A percentile compares a stretch with the other conserved stretches of the same genome.
These are phyloP conservation scores for Cladosporium cucumerinum DNA, from an alignment of 2,329 filamentous ascomycete genomes.

Conservation along the genomic window DNA sequence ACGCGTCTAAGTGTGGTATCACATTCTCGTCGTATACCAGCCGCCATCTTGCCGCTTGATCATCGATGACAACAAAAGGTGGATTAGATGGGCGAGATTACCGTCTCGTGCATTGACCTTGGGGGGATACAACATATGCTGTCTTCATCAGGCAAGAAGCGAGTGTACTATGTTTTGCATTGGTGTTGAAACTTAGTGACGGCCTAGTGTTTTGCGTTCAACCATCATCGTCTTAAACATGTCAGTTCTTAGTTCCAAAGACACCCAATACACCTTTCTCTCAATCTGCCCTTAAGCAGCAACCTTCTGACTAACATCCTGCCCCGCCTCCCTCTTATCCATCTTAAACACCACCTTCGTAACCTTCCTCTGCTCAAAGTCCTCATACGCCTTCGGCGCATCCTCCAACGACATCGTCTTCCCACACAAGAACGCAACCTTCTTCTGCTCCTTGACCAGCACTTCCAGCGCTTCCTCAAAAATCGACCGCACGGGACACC, in stretches of 20 bases:
- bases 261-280: neutral
- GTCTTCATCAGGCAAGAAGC: too few relatives aligned
- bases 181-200: too few relatives aligned
- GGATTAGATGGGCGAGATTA: too few relatives aligned
- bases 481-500: slow-evolving; percentile 50
- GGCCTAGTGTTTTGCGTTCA: too few relatives aligned
- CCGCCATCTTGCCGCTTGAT: too few relatives aligned
- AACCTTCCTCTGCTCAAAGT: slow-evolving; percentile 53
- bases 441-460: slow-evolving; percentile 48
- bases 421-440: slow-evolving; percentile 52
- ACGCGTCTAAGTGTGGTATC: too few relatives aligned
- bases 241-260: too few relatives aligned
- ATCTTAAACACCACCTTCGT: slow-evolving; percentile 53
- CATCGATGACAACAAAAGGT: too few relatives aligned
- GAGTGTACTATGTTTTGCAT: too few relatives aligned
- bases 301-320: slow-evolving; percentile 5
- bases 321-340: slow-evolving; percentile 13
- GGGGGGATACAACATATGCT: accelerated
- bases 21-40: too few relatives aligned
- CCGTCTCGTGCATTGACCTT: too few relatives aligned
- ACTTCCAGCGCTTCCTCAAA: slow-evolving; percentile 47
- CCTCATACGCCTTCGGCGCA: slow-evolving; percentile 50
- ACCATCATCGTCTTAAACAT: too few relatives aligned
- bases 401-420: slow-evolving; percentile 51
- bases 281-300: neutral